Evolutionary conservation across 163 green algal genomes (phyloP).

Genomic region (Scenedesmus sp.): DNA sequence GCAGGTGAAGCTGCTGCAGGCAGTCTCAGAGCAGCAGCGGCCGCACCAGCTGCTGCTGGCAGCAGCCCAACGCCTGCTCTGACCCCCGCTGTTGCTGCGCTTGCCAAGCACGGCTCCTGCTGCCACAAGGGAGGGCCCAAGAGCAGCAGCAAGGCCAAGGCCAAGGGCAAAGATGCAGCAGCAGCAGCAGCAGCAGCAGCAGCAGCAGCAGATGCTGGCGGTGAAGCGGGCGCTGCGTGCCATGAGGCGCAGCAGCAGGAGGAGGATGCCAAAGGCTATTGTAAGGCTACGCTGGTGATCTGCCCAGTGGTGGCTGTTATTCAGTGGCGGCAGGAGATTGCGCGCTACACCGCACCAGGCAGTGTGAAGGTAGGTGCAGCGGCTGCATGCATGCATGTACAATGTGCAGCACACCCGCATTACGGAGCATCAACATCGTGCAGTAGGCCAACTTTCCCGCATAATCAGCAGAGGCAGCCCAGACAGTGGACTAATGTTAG

Average conservation of each 20-base stretch:
- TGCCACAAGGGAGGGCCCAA: conserved; percentile 28
- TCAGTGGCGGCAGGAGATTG: conserved; percentile 94
- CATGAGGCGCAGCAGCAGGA: neutral
- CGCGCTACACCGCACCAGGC: conserved; percentile 81
- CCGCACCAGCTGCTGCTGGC: conserved; percentile 25
- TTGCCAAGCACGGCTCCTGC: conserved; percentile 38
- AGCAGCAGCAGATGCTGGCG: neutral
- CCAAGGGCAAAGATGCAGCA: neutral
- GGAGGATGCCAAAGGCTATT: conserved; percentile 13
- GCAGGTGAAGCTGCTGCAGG: conserved; percentile 8
- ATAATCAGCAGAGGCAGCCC: too few relatives aligned
- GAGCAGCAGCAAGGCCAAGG: neutral
- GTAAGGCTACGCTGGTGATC: conserved; percentile 89
- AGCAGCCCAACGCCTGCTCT: neutral
- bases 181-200: conserved; percentile 14
- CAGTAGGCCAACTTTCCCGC: too few relatives aligned
- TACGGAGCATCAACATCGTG: too few relatives aligned
- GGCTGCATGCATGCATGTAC: neutral
- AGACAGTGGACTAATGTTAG: too few relatives aligned
- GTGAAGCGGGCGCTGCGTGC: neutral
- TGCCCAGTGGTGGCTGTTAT: conserved; percentile 94
- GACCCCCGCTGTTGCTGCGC: conserved; percentile 43
- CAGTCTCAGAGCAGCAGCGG: neutral
- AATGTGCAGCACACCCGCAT: too few relatives aligned
- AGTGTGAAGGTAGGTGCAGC: conserved; percentile 64